Percentiles rank a stretch among this genome's conserved stretches.
phyloP scores from a whole-genome alignment of 1,284 basidiomycete genomes.

The Malassezia cuniculi region DNA sequence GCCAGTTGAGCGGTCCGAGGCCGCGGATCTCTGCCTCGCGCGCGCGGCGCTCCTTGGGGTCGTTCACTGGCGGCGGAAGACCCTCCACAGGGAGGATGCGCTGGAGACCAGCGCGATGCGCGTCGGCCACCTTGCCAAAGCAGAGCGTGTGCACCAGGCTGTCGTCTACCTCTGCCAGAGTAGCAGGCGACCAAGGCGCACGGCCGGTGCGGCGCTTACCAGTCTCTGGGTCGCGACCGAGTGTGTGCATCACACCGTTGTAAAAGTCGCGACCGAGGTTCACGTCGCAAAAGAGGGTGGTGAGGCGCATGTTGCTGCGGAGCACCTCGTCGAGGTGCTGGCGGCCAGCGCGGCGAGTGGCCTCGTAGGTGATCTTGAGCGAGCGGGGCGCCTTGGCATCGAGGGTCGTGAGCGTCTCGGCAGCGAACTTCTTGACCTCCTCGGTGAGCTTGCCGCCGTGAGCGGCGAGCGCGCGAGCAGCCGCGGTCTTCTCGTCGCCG shows the following conservation, averaged over 20 bases:
- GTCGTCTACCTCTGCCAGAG: constrained; percentile 31
- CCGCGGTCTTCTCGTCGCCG: constrained; percentile 11
- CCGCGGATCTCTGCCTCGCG: constrained; percentile 24
- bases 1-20: constrained; percentile 33
- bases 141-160: constrained; percentile 21
- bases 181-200: constrained; percentile 25
- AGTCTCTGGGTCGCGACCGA: constrained; percentile 33
- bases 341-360: constrained; percentile 22
- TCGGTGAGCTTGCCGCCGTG: constrained; percentile 12
- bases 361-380: constrained; percentile 34
- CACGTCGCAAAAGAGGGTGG: constrained; percentile 42
- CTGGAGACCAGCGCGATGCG: constrained; percentile 22
- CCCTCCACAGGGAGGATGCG: constrained; percentile 20
- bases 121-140: constrained; percentile 25
- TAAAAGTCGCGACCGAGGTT: constrained; percentile 44
- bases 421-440: constrained; percentile 26
- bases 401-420: constrained; percentile 24
- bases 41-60: constrained; percentile 17
- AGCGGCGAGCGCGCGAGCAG: constrained; percentile 21
- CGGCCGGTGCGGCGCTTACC: constrained; percentile 32
- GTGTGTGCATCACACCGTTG: constrained; percentile 32
- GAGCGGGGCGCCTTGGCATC: constrained; percentile 32
- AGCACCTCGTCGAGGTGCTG: constrained; percentile 32
- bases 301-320: constrained; percentile 37
- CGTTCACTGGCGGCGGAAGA: constrained; percentile 12